Evolutionary conservation across 2,329 filamentous ascomycete genomes (phyloP).

Genomic region (Colletotrichum lupini): DNA sequence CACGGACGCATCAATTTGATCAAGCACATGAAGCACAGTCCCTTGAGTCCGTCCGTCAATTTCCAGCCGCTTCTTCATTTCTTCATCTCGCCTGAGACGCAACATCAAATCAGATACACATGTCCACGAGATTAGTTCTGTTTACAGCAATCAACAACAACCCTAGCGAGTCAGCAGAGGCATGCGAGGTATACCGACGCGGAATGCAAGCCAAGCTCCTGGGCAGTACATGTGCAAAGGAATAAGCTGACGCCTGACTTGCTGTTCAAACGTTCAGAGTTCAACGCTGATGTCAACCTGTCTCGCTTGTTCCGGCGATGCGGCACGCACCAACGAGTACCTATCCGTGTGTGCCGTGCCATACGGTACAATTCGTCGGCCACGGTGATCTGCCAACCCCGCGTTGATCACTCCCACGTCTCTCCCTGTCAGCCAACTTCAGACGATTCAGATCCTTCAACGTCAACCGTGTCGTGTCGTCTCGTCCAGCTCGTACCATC

Average conservation of each 20-base stretch:
- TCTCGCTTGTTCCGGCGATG: conserved; percentile 39
- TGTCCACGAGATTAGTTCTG: background rate
- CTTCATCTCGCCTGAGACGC: background rate
- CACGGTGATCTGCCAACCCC: conserved; percentile 11
- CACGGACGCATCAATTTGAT: background rate
- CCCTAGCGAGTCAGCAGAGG: background rate
- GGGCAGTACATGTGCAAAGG: background rate
- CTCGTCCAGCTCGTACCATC: background rate
- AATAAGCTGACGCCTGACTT: background rate
- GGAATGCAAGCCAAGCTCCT: background rate
- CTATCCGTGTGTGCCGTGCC: conserved; percentile 37
- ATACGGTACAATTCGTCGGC: background rate
- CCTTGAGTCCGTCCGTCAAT: background rate
- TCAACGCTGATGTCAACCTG: conserved; percentile 4
- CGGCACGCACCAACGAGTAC: conserved; percentile 44
- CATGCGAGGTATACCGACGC: background rate
- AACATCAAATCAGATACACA: background rate
- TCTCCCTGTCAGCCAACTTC: background rate
- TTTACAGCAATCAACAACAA: background rate
- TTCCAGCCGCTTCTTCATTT: no score
- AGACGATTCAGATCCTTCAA: background rate
- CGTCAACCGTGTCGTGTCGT: background rate
- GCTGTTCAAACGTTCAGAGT: background rate
- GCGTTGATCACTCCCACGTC: conserved; percentile 7
- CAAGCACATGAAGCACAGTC: background rate